These are phyloP conservation scores for Xylaria sp. DNA, from an alignment of 2,329 filamentous ascomycete species.

Conservation along the genomic window DNA sequence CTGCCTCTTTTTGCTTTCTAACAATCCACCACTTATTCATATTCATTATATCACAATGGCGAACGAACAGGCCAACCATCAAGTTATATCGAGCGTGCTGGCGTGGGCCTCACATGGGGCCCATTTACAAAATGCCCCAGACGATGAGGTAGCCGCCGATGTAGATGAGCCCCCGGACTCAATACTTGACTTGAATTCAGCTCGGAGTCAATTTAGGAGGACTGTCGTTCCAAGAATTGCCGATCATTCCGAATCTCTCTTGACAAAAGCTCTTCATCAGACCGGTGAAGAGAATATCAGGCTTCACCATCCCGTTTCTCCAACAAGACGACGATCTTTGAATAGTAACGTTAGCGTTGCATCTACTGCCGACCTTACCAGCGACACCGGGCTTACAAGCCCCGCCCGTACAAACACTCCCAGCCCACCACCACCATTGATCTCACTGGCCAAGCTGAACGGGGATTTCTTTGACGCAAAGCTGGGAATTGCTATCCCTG, in stretches of 20 bases:
- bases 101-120: constrained; percentile 57
- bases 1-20: constrained; percentile 11
- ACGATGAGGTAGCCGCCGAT: constrained; percentile 76
- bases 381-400: constrained; percentile 90
- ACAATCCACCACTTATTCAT: constrained; percentile 22
- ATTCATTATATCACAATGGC: constrained; percentile 46
- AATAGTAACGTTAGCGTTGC: constrained; percentile 83
- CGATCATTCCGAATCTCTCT: constrained; percentile 78
- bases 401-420: constrained; percentile 88
- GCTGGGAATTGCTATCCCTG: constrained; percentile 42
- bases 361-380: constrained; percentile 92
- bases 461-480: constrained; percentile 44
- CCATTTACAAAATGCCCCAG: constrained; percentile 55
- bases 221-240: constrained; percentile 59
- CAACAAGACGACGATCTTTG: constrained; percentile 68
- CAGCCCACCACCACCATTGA: constrained; percentile 80
- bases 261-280: constrained; percentile 83
- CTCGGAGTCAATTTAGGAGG: constrained; percentile 57
- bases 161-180: constrained; percentile 88
- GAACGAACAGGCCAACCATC: constrained; percentile 51
- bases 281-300: constrained; percentile 65
- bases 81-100: constrained; percentile 55
- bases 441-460: constrained; percentile 57
- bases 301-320: constrained; percentile 50
- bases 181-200: constrained; percentile 45